Evolutionary conservation across 805 yeast species (phyloP).

Genomic region (Ogataea ramenticola): DNA sequence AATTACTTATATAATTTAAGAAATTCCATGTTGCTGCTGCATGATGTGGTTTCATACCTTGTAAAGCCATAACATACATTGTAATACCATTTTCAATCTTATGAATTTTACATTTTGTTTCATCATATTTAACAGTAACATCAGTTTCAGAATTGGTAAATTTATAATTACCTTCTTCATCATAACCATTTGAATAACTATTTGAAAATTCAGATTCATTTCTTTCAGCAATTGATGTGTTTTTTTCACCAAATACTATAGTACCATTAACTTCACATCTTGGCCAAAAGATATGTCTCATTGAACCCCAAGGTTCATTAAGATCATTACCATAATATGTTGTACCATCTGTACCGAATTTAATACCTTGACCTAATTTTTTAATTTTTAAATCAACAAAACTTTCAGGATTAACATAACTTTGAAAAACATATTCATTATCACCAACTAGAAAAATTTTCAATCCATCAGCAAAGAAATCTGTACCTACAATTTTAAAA

Average conservation of each 20-base stretch:
- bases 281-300: constrained; percentile 98
- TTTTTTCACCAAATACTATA: constrained; percentile 36
- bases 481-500: constrained; percentile 58
- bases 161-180: background rate
- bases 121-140: constrained; percentile 15
- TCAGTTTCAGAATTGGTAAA: constrained; percentile 17
- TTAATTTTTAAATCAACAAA: constrained; percentile 61
- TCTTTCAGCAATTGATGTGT: constrained; percentile 5
- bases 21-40: constrained; percentile 98
- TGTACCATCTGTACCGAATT: constrained; percentile 83
- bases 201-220: constrained; percentile 1
- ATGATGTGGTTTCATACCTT: constrained; percentile 99
- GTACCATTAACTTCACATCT: constrained; percentile 68
- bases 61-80: constrained; percentile 94
- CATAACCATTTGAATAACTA: constrained; percentile 1
- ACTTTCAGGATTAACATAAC: constrained; percentile 63
- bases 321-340: constrained; percentile 82
- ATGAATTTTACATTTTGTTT: constrained; percentile 8
- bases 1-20: constrained; percentile 74
- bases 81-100: constrained; percentile 36
- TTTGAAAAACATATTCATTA: constrained; percentile 41
- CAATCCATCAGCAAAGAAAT: constrained; percentile 73
- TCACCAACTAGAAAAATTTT: constrained; percentile 54
- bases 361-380: constrained; percentile 69
- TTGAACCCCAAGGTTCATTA: constrained; percentile 89